A percentile compares a stretch with the other conserved stretches of the same genome.
Evolutionary conservation across 257 asterid species (phyloP).

Genomic region (Plantago elongata): DNA sequence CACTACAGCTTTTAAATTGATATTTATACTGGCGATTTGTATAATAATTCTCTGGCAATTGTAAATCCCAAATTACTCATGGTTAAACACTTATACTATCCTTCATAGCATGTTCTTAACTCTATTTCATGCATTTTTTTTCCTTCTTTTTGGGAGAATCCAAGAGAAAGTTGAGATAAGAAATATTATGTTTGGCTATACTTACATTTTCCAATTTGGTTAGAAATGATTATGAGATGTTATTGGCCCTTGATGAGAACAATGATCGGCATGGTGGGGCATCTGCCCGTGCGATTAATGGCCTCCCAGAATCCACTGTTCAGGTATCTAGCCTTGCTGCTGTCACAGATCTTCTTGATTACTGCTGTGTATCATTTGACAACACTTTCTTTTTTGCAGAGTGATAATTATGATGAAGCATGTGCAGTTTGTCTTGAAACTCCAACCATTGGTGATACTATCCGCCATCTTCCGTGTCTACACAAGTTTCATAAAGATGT

Average conservation of each 20-base stretch:
- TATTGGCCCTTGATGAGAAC: constrained; percentile 88
- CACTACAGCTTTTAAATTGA: neutral
- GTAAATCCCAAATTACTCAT: neutral
- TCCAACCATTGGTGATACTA: constrained; percentile 63
- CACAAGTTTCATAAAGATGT: constrained; percentile 98
- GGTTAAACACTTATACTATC: too few species aligned
- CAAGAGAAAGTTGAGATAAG: neutral
- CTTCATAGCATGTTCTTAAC: too few species aligned
- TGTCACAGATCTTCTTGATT: constrained; percentile 1
- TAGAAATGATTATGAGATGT: constrained; percentile 89
- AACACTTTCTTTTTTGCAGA: constrained; percentile 37
- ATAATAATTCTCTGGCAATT: neutral
- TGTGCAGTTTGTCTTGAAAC: constrained; percentile 88
- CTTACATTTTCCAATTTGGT: constrained; percentile 14
- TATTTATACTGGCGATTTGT: neutral
- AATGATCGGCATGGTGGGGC: constrained; percentile 67
- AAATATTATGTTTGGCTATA: neutral
- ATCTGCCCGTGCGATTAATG: constrained; percentile 53
- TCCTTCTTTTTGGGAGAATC: too few species aligned
- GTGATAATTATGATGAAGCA: constrained; percentile 56
- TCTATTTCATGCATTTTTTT: too few species aligned
- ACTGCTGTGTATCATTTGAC: constrained; percentile 2
- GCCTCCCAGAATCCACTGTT: constrained; percentile 80
- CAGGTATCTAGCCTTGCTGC: constrained; percentile 41
- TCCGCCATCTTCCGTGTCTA: constrained; percentile 92